Evolutionary conservation across 495 filamentous ascomycete genomes (phyloP).

Genomic region (Penicillium longicatenatum): DNA sequence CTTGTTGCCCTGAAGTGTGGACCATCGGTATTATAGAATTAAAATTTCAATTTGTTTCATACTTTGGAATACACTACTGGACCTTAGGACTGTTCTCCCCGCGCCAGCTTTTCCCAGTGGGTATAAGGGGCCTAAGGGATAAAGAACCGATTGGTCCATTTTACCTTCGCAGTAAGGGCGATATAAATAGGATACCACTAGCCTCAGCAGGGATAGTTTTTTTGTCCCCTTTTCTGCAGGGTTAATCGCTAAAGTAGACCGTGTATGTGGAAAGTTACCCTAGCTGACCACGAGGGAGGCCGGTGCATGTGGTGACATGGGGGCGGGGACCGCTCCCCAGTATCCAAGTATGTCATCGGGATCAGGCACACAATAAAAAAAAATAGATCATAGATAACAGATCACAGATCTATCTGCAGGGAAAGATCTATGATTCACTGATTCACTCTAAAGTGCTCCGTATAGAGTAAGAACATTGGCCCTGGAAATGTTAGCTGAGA

Average conservation of each 20-base stretch:
- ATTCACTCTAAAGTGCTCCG: background rate
- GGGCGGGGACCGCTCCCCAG: background rate
- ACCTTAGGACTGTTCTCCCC: conserved; percentile 8
- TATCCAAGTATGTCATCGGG: background rate
- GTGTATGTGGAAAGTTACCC: no score
- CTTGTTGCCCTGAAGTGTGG: background rate
- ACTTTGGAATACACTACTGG: conserved; percentile 4
- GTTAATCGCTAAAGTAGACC: no score
- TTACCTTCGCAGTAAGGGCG: background rate
- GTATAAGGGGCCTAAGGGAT: background rate
- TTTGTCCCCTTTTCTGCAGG: background rate
- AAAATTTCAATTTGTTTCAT: background rate
- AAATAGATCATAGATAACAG: background rate
- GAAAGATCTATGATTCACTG: background rate
- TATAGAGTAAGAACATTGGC: background rate
- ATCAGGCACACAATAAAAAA: background rate
- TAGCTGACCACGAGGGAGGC: background rate
- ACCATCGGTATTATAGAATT: background rate
- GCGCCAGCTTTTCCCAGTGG: conserved; percentile 1
- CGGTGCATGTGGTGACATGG: conserved; percentile 2
- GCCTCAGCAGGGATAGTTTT: background rate
- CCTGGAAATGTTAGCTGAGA: conserved; percentile 12
- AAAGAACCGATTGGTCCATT: background rate
- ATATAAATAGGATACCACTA: background rate
- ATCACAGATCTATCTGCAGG: background rate